Base-by-base conservation (phyloP, 805 yeast genomes). In the Candida caryicola region DNA sequence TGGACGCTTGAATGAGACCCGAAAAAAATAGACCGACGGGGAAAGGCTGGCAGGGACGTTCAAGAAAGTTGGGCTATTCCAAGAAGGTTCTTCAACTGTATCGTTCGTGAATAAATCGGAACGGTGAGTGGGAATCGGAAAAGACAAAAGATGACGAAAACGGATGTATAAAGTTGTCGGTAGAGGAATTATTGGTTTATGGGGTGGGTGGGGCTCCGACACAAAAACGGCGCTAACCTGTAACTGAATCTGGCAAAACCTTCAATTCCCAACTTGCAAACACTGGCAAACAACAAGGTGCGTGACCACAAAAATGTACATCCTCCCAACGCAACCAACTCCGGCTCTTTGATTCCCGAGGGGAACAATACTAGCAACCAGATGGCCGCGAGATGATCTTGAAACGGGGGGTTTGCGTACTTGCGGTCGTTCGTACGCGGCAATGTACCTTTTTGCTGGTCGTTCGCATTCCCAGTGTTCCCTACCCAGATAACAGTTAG, bases 181-280 rank as follows among this genome's bases (percentile, higher is more conserved):
- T 21, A 10, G 25, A 7, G 25, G 25, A 21, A 21, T 21, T 21
- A 21, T 35, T 35, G 17, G 33, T 35, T 35, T 31, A 29, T 35
- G 38, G 38, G 38, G 38, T 21, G 25, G 31, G 19, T 23, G 38
- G 33, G 38, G 29, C 15, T 10, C 23, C 15, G 21, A 23, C 35
- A 23, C 25, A 35, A 35, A 35, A 33, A 33, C 32, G 33, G 38
- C 33, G 23, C 29, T n/a, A 35, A 35, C 19, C 38, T 35, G 38
- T 17, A 35, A 18, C 29, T 35, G 13, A 17, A 14, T 19, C 23
- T 29, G 26, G 17, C n/a, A n/a, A n/a, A n/a, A n/a, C 25, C 25
- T 7, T 21, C 10, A 21, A 7, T 21, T 21, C 25, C 28, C 23
- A 35, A 35, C 38, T 19, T 35, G 38, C 17, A 35, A 34, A 34